These are phyloP conservation scores for Lactarius psammicola DNA, from an alignment of 768 basidiomycete species.

Conservation along the genomic window DNA sequence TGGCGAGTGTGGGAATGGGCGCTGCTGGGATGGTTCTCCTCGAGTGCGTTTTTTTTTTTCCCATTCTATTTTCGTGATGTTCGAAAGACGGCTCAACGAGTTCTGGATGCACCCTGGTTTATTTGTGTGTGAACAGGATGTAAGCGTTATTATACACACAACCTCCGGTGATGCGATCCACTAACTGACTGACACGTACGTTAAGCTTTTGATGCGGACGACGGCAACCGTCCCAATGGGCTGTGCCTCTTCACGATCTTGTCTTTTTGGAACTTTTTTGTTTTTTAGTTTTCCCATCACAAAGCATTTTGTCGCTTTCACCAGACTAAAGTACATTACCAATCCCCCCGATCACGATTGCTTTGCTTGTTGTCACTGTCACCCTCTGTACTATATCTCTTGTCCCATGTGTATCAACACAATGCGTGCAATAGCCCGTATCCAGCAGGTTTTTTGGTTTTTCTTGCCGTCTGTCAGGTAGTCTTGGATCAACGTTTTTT, in stretches of 20 bases:
- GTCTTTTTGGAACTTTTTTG: background rate
- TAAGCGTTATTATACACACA: background rate
- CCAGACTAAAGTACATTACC: background rate
- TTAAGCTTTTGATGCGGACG: constrained; percentile 4
- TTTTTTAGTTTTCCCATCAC: background rate
- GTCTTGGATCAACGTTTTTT: no score
- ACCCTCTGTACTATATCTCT: background rate
- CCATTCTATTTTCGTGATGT: background rate
- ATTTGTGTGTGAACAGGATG: background rate
- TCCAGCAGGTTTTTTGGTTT: background rate
- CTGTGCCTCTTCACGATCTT: background rate
- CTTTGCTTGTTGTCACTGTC: background rate
- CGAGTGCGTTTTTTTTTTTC: constrained; percentile 36
- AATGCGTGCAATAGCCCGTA: background rate
- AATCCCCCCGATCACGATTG: no score
- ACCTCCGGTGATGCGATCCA: background rate
- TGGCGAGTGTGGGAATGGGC: constrained; percentile 60
- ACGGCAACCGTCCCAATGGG: background rate
- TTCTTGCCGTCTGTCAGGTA: background rate
- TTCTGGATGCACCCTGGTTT: background rate
- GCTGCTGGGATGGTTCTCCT: constrained; percentile 62
- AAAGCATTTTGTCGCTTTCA: background rate
- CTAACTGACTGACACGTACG: background rate
- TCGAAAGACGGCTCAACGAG: background rate
- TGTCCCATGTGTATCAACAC: background rate